Evolutionary conservation across 176 grass and related monocot species (phyloP).

Genomic region (Ampelocalamus luodianensis): DNA sequence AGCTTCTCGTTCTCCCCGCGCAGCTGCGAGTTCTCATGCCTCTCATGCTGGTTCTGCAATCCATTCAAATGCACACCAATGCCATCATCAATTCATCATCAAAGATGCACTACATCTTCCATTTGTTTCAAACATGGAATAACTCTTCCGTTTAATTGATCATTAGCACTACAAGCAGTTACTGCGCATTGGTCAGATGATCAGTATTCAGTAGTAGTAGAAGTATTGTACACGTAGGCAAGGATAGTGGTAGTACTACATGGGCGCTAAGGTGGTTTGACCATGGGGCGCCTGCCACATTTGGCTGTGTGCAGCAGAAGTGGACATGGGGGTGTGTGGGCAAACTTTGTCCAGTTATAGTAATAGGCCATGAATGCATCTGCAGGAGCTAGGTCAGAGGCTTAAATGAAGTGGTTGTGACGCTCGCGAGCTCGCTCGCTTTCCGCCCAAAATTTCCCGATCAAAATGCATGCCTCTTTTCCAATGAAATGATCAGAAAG

Average conservation of each 20-base stretch:
- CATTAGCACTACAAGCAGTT: background rate
- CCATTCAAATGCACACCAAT: background rate
- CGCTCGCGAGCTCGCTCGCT: background rate
- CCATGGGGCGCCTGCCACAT: conserved; percentile 35
- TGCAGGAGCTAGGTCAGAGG: conserved; percentile 57
- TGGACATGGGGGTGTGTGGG: conserved; percentile 46
- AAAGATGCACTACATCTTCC: background rate
- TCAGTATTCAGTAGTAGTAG: background rate
- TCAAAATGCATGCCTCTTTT: background rate
- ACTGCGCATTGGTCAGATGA: background rate
- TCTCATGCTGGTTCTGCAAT: conserved; percentile 70
- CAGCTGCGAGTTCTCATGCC: conserved; percentile 76
- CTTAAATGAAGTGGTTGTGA: conserved; percentile 60
- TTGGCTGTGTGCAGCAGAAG: conserved; percentile 53
- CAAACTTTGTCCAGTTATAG: conserved; percentile 62
- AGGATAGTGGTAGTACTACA: background rate
- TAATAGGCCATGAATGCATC: conserved; percentile 64
- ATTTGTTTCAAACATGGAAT: background rate
- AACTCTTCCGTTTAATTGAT: background rate
- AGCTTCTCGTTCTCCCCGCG: conserved; percentile 72
- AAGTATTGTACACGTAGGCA: background rate
- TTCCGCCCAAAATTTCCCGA: background rate
- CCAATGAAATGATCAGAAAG: background rate
- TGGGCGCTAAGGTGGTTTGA: conserved; percentile 30
- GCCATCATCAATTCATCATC: background rate